These are phyloP conservation scores for Monosporozyma solicola DNA, from an alignment of 805 yeast species.

Conservation along the genomic window DNA sequence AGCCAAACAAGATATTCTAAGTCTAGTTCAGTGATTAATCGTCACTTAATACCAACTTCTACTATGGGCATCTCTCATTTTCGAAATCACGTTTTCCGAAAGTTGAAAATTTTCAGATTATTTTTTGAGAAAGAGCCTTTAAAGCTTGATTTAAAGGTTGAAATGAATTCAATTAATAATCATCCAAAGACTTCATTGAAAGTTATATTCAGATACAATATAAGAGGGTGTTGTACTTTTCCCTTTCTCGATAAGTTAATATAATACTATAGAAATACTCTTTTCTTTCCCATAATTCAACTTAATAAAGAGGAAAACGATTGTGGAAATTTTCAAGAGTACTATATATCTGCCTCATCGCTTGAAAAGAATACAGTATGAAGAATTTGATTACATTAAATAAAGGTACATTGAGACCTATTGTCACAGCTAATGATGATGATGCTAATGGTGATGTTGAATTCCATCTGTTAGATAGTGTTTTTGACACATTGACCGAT, in stretches of 20 bases:
- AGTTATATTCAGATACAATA: neutral
- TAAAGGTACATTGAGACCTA: slow-evolving; percentile 24
- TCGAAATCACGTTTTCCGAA: neutral
- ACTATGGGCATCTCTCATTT: neutral
- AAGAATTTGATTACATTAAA: slow-evolving; percentile 29
- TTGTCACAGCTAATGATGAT: slow-evolving; percentile 9
- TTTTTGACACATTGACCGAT: slow-evolving; percentile 67
- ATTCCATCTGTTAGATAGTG: slow-evolving; percentile 24
- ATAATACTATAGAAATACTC: neutral
- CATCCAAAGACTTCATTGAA: neutral
- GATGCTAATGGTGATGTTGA: slow-evolving; percentile 7
- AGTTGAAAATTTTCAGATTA: neutral
- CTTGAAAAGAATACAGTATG: slow-evolving; percentile 12
- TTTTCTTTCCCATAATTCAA: no score
- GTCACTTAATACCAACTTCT: neutral
- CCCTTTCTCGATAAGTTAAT: neutral
- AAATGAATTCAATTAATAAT: neutral
- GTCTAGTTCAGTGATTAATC: neutral
- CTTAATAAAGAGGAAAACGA: neutral
- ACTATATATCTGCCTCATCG: neutral
- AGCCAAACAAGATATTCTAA: slow-evolving; percentile 9
- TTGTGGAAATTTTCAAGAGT: neutral
- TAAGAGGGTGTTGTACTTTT: neutral
- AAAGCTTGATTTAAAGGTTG: neutral
- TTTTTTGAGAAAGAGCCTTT: neutral